Base-by-base conservation (phyloP, 495 filamentous ascomycete genomes). In the Apodospora peruviana region DNA sequence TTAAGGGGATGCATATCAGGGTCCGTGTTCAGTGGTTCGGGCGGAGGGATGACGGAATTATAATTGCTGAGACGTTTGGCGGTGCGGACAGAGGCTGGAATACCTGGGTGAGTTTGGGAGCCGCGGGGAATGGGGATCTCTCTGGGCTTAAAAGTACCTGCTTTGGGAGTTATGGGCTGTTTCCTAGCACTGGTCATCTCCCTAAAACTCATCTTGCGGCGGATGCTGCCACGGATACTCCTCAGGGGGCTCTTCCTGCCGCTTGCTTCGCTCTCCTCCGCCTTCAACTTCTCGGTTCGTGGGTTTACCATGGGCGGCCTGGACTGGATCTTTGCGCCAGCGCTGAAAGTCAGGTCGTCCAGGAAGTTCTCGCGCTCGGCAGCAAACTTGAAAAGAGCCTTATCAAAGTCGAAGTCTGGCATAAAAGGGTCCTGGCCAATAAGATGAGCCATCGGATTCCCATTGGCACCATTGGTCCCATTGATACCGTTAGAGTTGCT, bases 1-100 rank as follows among this genome's bases (percentile, higher is more conserved):
- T 93, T 93, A 45, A 98, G 71, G 12, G 93, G 93, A 67, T 97
- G 93, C 86, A 95, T 95, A 50, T 90, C 83, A n/a, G 89, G 88
- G 49, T 88, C 85, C 21, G 85, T 78, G 54, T 91, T 86, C 43
- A 98, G 77, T 20, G 91, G 93, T 65, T 96, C 87, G 7, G 93
- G 93, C 0, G 81, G 84, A 7, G 93, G 93, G 40, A 98, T 97
- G 19, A 98, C 93, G 1, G 93, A 96, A 62, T 98, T 97, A 65
- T 98, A 98, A 59, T 95, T 96, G 62, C 91, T 96, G 35, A 97
- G 71, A 57, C 93, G 76, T 72, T 83, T 90, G 20, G 91, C 86
- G 2, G 88, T 95, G 50, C 91, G 83, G 53, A 95, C 77, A 23
- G 93, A 98, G 61, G 90, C 90, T 94, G 62, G 11, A 49, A 51